These are phyloP conservation scores for Leccinellum rugosiceps DNA, from an alignment of 768 basidiomycete genomes.

Conservation along the genomic window DNA sequence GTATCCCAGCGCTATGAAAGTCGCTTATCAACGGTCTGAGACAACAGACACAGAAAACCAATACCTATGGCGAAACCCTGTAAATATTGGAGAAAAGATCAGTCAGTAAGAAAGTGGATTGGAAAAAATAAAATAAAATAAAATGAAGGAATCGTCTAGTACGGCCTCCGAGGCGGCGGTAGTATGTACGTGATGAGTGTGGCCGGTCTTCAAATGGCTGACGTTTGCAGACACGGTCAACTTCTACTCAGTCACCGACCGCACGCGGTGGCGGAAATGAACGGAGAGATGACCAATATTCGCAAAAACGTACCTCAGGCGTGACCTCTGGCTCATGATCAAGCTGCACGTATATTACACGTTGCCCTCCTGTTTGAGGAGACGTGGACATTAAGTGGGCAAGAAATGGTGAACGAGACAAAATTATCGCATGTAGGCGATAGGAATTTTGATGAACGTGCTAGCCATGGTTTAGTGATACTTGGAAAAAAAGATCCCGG, in stretches of 20 bases:
- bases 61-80: slow-evolving; percentile 78
- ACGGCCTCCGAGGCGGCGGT: slow-evolving; percentile 21
- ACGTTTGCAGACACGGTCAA: slow-evolving; percentile 16
- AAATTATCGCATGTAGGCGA: slow-evolving; percentile 78
- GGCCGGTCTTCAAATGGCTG: slow-evolving; percentile 16
- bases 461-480: slow-evolving; percentile 34
- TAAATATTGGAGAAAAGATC: slow-evolving; percentile 12
- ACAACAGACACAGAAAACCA: slow-evolving; percentile 1
- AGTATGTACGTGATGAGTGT: slow-evolving; percentile 13
- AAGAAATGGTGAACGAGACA: slow-evolving; percentile 85
- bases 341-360: slow-evolving; percentile 70
- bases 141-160: slow-evolving; percentile 16
- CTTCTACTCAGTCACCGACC: slow-evolving; percentile 18
- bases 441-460: slow-evolving; percentile 74
- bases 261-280: slow-evolving; percentile 31
- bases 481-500: slow-evolving; percentile 3
- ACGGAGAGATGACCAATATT: slow-evolving; percentile 21
- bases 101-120: not conserved
- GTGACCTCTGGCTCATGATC: slow-evolving; percentile 81
- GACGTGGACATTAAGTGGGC: slow-evolving; percentile 86
- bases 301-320: slow-evolving; percentile 60
- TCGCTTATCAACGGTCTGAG: slow-evolving; percentile 19
- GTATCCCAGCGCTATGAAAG: slow-evolving; percentile 65
- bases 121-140: not conserved
- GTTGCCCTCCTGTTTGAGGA: slow-evolving; percentile 60